These are phyloP conservation scores for Blastocystis sp. DNA, from an alignment of 352 stramenopile genomes.

Conservation along the genomic window DNA sequence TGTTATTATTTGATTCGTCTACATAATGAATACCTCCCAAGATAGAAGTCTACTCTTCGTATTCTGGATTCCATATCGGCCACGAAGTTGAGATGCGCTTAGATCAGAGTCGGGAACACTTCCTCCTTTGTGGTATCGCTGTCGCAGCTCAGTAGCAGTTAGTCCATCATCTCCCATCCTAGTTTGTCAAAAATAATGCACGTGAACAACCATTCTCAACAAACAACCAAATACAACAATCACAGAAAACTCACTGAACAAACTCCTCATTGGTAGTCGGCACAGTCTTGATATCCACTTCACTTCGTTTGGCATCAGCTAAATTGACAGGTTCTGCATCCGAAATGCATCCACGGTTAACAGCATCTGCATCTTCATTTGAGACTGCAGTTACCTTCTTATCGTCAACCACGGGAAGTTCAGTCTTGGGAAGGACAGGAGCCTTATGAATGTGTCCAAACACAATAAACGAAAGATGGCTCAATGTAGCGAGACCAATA, in stretches of 20 bases:
- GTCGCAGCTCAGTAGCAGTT: constrained; percentile 45
- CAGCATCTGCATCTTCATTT: background rate
- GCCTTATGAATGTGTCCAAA: constrained; percentile 68
- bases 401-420: background rate
- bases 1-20: background rate
- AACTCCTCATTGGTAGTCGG: constrained; percentile 26
- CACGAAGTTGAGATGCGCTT: constrained; percentile 59
- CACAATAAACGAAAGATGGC: constrained; percentile 76
- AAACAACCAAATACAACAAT: background rate
- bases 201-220: constrained; percentile 11
- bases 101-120: constrained; percentile 55
- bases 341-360: constrained; percentile 15
- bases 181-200: background rate
- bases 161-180: constrained; percentile 43
- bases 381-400: background rate
- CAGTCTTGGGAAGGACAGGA: background rate
- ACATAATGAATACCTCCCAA: background rate
- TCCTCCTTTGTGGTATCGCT: constrained; percentile 53
- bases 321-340: constrained; percentile 2
- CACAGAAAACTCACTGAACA: background rate
- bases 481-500: constrained; percentile 74
- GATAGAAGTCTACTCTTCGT: background rate
- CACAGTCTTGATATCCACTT: background rate
- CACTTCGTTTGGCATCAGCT: background rate
- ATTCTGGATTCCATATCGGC: constrained; percentile 57